A percentile compares a stretch with the other conserved stretches of the same genome.
These are phyloP conservation scores for Nakaseomyces nivariensis DNA, from an alignment of 1,139 yeast species.

Conservation along the genomic window DNA sequence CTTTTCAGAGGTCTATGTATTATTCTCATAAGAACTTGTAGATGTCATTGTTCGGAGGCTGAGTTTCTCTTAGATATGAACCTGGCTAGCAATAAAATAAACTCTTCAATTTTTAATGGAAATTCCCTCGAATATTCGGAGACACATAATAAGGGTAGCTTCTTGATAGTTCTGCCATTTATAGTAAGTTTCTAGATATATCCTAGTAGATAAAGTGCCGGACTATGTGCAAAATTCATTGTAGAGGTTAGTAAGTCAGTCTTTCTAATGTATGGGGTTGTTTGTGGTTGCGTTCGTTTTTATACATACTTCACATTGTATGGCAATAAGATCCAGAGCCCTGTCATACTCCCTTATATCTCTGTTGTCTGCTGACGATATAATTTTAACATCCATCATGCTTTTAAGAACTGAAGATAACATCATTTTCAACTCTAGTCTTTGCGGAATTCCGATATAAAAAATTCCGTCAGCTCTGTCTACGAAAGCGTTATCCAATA, in stretches of 20 bases:
- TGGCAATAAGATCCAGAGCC: constrained; percentile 13
- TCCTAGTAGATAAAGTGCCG: no score
- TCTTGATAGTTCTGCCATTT: constrained; percentile 26
- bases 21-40: background rate
- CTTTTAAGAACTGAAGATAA: constrained; percentile 18
- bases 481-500: constrained; percentile 32
- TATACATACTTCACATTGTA: constrained; percentile 22
- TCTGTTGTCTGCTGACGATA: constrained; percentile 6
- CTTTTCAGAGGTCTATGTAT: no score
- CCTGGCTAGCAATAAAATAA: constrained; percentile 8
- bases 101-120: constrained; percentile 19
- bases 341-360: constrained; percentile 7
- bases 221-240: no score
- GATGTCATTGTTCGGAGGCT: background rate
- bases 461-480: constrained; percentile 33
- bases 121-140: constrained; percentile 21
- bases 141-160: constrained; percentile 22
- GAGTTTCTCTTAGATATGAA: background rate
- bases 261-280: no score
- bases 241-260: no score
- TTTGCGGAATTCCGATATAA: constrained; percentile 27
- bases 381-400: constrained; percentile 13
- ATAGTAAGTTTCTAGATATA: constrained; percentile 9
- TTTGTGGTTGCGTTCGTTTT: background rate
- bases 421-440: constrained; percentile 21